Evolutionary conservation across 106 monocot species (phyloP), one percentile per base, ranked within the genome.

Genomic region (Dioscorea dumetorum): DNA sequence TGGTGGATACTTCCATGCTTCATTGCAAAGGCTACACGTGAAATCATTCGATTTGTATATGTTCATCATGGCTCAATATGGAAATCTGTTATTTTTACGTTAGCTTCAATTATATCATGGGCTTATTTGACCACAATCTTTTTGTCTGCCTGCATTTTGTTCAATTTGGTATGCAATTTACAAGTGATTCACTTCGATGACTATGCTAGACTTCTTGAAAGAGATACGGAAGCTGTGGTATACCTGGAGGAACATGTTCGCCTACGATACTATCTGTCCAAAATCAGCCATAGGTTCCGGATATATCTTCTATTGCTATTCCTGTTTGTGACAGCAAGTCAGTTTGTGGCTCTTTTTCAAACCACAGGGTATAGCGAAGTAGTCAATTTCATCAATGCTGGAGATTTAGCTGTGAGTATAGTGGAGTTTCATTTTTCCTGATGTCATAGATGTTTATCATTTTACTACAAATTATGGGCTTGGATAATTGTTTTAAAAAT

Each of bases 121-220:
- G 63, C 67, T 35, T 95, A 95, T 51, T 69, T 91, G 53, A 86
- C 81, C 14, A 66, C 72, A 66, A 70, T 95, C 24, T 75, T 82
- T 62, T 76, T 91, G 32, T 75, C 82, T 48, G 75, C 88, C 28
- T 95, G 95, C 71, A 59, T 59, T 49, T 65, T 95, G 24, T 91
- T 91, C 73, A 81, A 82, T 76, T 73, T 95, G 77, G 85, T 86
- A 16, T 91, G 88, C 73, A 85, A 85, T 59, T 70, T 95, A 53
- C 95, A 91, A 88, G 75, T 88, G 48, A 66, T 95, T 65, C 95
- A 91, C 60, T 86, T 95, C 67, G 95, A 91, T 8, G 91, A 91
- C 58, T 95, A 80, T 61, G 56, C 56, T 24, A 82, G 74, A 71
- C 77, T 83, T n/a, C 61, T 90, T 5, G 82, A 88, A 71, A 78